A percentile compares a stretch with the other conserved stretches of the same genome.
Conservation (phyloP, 108 stramenopile species). For the Pseudonitzschia delicatissima region DNA sequence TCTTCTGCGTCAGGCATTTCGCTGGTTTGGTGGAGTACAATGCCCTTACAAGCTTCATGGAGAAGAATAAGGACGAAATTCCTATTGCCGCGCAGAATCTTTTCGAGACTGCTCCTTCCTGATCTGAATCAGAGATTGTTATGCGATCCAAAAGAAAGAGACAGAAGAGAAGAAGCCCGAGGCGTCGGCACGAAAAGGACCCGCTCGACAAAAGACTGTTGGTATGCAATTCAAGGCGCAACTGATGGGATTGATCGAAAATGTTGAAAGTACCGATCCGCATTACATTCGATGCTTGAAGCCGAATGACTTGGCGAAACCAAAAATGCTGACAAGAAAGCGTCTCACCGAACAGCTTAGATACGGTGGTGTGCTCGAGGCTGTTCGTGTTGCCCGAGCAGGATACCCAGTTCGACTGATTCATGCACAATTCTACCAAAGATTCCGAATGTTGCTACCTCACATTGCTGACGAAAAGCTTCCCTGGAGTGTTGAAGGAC, state of each 20-base stretch:
- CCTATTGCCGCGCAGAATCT: slow-evolving; percentile 86
- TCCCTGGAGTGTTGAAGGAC: slow-evolving; percentile 73
- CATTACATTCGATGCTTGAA: slow-evolving; percentile 99
- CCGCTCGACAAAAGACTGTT: slow-evolving; percentile 76
- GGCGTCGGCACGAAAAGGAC: slow-evolving; percentile 29
- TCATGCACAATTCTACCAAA: slow-evolving; percentile 86
- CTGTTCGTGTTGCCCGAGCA: slow-evolving; percentile 97
- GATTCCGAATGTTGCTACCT: slow-evolving; percentile 87
- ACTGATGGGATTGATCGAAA: slow-evolving; percentile 80
- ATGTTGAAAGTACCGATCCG: slow-evolving; percentile 94
- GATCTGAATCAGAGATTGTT: slow-evolving; percentile 79
- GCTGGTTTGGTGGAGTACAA: slow-evolving; percentile 94
- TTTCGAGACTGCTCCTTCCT: slow-evolving; percentile 79
- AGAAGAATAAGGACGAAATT: slow-evolving; percentile 97
- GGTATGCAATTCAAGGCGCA: slow-evolving; percentile 95
- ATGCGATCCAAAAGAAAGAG: slow-evolving; percentile 56
- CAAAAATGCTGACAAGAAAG: slow-evolving; percentile 75
- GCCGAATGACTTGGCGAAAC: slow-evolving; percentile 91
- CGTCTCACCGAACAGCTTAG: slow-evolving; percentile 94
- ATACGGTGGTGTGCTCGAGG: slow-evolving; percentile 98
- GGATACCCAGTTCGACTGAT: slow-evolving; percentile 97
- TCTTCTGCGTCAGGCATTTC: slow-evolving; percentile 91
- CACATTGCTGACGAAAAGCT: slow-evolving; percentile 53
- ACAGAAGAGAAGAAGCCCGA: slow-evolving; percentile 38
- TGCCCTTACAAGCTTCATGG: slow-evolving; percentile 92